A percentile compares a stretch with the other conserved stretches of the same genome.
Evolutionary conservation across 176 grass and related monocot species (phyloP).

Genomic region (Canna indica): DNA sequence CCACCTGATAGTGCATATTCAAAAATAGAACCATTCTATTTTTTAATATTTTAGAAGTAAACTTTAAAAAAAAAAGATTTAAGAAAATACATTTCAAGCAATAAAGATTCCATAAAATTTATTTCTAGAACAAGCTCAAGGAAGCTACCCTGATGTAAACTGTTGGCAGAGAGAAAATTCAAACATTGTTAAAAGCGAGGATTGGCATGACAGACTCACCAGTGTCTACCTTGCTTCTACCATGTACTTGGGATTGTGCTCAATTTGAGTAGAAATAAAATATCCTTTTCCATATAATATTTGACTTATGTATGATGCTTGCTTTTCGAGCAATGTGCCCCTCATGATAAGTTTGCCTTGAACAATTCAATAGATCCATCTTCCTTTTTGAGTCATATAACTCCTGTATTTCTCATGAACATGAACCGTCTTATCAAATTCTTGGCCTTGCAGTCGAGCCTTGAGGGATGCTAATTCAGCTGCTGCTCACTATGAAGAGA

Average conservation of each 20-base stretch:
- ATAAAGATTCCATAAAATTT: not conserved
- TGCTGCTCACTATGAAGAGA: conserved; percentile 85
- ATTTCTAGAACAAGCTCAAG: not conserved
- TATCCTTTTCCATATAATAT: conserved; percentile 12
- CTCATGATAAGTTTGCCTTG: not conserved
- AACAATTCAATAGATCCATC: not conserved
- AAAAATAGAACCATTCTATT: too few species aligned
- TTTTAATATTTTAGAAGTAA: too few species aligned
- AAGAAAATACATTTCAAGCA: not conserved
- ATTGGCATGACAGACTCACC: not conserved
- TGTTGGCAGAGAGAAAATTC: not conserved
- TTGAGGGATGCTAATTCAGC: conserved; percentile 69
- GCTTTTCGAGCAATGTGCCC: not conserved
- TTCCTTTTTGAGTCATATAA: not conserved
- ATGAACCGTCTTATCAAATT: too few species aligned
- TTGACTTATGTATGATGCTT: conserved; percentile 12
- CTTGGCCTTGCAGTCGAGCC: conserved; percentile 47
- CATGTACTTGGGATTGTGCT: not conserved
- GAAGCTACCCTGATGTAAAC: not conserved
- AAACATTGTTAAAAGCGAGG: not conserved
- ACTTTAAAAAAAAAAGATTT: too few species aligned
- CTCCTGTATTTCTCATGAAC: not conserved
- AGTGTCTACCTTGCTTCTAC: not conserved
- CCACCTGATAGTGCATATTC: too few species aligned
- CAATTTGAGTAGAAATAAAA: not conserved